Evolutionary conservation across 1,284 basidiomycete species (phyloP).

Genomic region (Trichosporon coremiiforme): DNA sequence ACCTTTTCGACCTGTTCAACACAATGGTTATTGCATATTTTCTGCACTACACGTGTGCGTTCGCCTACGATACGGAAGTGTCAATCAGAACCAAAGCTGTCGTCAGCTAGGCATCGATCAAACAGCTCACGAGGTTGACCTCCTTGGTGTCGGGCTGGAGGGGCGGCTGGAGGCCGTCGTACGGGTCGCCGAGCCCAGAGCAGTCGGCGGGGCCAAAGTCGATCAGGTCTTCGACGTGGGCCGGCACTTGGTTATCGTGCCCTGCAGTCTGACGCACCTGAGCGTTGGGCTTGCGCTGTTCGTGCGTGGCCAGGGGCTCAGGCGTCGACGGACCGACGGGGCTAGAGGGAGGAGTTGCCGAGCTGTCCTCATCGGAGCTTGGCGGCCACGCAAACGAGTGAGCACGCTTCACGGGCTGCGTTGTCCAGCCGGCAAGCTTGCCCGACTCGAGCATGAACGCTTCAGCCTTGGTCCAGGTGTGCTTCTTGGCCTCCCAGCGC

Average conservation of each 20-base stretch:
- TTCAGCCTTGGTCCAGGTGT: background rate
- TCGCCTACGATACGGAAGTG: background rate
- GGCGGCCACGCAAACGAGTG: slow-evolving; percentile 4
- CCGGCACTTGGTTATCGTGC: background rate
- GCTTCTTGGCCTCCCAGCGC: slow-evolving; percentile 13
- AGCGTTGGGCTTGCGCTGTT: background rate
- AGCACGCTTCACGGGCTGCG: background rate
- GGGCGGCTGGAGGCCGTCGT: background rate
- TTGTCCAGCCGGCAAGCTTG: background rate
- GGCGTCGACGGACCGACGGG: background rate
- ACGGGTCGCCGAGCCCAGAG: background rate
- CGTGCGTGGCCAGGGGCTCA: background rate
- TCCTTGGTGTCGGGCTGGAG: slow-evolving; percentile 1
- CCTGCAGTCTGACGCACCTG: background rate
- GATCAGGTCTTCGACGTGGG: background rate
- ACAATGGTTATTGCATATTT: background rate
- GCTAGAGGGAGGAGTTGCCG: background rate
- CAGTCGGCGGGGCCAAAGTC: background rate
- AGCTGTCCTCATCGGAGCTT: background rate
- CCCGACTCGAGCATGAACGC: background rate
- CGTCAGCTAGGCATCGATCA: background rate
- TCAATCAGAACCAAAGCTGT: background rate
- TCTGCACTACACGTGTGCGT: background rate
- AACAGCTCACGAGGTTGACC: background rate
- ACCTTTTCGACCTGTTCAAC: background rate